phyloP scores from a whole-genome alignment of 1,139 yeast genomes.

The Torulaspora pretoriensis region DNA sequence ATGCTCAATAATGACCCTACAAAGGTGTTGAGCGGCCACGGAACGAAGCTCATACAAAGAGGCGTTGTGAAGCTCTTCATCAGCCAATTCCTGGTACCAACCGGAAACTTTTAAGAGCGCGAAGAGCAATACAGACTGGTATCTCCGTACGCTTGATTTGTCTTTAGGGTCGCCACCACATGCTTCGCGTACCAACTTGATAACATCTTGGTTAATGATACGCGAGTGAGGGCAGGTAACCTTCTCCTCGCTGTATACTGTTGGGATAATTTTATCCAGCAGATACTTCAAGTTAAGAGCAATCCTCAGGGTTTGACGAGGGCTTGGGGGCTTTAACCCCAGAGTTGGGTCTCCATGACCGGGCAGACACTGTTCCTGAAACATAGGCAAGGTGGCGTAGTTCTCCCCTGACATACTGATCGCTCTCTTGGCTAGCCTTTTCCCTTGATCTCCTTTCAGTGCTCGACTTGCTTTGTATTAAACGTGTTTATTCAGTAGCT shows the following conservation, averaged over 20 bases:
- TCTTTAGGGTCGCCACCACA: conserved; percentile 80
- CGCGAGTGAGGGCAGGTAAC: conserved; percentile 59
- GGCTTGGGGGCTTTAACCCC: conserved; percentile 44
- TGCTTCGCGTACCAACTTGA: conserved; percentile 60
- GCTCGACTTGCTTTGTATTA: too few relatives aligned
- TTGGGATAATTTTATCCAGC: conserved; percentile 67
- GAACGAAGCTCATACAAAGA: conserved; percentile 60
- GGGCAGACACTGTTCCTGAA: conserved; percentile 7
- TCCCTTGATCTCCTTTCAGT: neutral
- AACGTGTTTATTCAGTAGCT: too few relatives aligned
- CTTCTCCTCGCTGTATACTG: conserved; percentile 49
- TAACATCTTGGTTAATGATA: conserved; percentile 55
- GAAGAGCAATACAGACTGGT: conserved; percentile 64
- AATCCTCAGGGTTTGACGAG: conserved; percentile 69
- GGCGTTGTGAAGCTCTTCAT: conserved; percentile 62
- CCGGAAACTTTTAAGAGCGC: conserved; percentile 68
- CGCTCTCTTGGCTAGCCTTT: neutral
- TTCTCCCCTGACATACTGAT: conserved; percentile 5
- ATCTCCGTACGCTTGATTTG: conserved; percentile 53
- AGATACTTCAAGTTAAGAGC: conserved; percentile 68
- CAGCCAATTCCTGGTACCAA: conserved; percentile 68
- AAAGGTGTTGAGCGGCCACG: conserved; percentile 66
- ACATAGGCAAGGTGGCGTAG: conserved; percentile 8
- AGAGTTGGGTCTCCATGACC: conserved; percentile 8
- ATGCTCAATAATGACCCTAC: conserved; percentile 62